Base-by-base conservation (phyloP, 768 basidiomycete species). In the Psilocybe subaeruginosa region DNA sequence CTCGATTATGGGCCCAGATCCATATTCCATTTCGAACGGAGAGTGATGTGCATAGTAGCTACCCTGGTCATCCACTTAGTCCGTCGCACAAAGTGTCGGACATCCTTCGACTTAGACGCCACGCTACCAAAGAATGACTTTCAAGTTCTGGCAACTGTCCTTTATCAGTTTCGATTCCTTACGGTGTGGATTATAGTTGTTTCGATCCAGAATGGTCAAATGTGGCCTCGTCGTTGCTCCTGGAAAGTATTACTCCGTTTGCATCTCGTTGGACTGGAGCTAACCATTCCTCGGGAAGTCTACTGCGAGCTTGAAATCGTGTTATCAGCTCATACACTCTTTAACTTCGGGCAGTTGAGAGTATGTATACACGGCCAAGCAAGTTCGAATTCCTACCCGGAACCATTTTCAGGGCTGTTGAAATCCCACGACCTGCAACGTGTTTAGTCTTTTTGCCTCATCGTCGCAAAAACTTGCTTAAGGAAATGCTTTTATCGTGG, bases 91-190 rank as follows among this genome's bases (percentile, higher is more conserved):
- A 16, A 0, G 43, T 45, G 2, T 19, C 30, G 27, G 14, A 41
- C n/a, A 33, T 43, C 1, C 50, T 59, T 14, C 51, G 27, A 17
- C 29, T 33, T 16, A 43, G 52, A 17, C 29, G 17, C 9, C 27
- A 59, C 3, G 33, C 52, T 27, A 19, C 52, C 27, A 17, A 35
- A n/a, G 58, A 59, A 23, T 59, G 58, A 51, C 30, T 59, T 3
- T 9, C 19, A 1, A 51, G 58, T 11, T 46, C 58, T 27, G 52
- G 52, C 5, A 29, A 23, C 3, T 47, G 16, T 8, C 58, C 51
- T 0, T 35, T 54, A 11, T 54, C 41, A 3, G 8, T 59, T 2
- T 59, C 58, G 2, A 12, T 59, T 7, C 5, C 29, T 45, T 45
- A 54, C 16, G 17, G 16, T 9, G 33, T 5, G 23, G 23, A 23